A percentile compares a stretch with the other conserved stretches of the same genome.
Evolutionary conservation across 495 filamentous ascomycete genomes (phyloP).

Genomic region (Lineolata rhizophorae): DNA sequence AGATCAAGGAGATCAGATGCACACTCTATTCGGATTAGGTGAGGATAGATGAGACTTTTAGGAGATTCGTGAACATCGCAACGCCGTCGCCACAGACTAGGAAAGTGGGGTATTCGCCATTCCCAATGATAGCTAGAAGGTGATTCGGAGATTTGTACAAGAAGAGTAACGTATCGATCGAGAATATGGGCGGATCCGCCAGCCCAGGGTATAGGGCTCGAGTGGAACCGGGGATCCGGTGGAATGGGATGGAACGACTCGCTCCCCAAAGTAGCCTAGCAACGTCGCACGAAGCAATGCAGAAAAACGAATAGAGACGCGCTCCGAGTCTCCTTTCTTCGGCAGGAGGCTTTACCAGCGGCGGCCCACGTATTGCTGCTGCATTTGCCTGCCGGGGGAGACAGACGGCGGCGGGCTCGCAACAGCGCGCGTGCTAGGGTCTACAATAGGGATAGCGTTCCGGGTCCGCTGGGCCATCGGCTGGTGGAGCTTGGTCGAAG

Average conservation of each 20-base stretch:
- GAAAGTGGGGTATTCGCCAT: too few species aligned
- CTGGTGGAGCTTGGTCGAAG: constrained; percentile 61
- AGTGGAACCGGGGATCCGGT: too few species aligned
- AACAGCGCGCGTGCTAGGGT: constrained; percentile 78
- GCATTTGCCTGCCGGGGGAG: constrained; percentile 61
- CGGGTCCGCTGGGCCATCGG: constrained; percentile 66
- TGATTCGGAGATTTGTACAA: constrained; percentile 13
- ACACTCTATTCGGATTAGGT: too few species aligned
- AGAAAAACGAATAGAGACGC: constrained; percentile 8
- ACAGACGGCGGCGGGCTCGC: constrained; percentile 82
- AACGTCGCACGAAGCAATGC: constrained; percentile 15
- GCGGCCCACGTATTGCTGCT: constrained; percentile 35
- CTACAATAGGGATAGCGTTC: constrained; percentile 96
- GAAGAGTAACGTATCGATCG: constrained; percentile 4
- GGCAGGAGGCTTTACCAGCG: constrained; percentile 31
- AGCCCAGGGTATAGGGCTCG: too few species aligned
- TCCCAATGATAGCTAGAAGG: too few species aligned
- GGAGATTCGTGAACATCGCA: too few species aligned
- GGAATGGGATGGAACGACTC: too few species aligned
- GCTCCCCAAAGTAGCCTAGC: too few species aligned
- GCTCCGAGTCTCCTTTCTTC: constrained; percentile 6
- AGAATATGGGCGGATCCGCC: constrained; percentile 11
- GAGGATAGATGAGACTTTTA: too few species aligned
- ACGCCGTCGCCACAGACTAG: constrained; percentile 11
- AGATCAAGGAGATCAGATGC: too few species aligned